Evolutionary conservation across 75 land plant species (phyloP).

Genomic region (Sequoia sempervirens): DNA sequence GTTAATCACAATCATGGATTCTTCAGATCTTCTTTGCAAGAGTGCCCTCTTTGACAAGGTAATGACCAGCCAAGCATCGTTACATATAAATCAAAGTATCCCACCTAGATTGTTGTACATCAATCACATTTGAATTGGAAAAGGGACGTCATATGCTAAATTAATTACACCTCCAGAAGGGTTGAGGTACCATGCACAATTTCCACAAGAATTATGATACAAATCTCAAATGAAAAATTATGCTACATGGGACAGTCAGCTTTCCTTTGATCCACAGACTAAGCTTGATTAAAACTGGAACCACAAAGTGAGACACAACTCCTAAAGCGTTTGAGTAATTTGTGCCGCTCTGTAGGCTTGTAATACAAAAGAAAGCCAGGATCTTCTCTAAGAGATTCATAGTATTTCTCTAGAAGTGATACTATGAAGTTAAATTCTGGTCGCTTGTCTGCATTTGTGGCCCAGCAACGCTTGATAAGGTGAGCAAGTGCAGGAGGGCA

Average conservation of each 20-base stretch:
- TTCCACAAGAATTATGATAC: slow-evolving; percentile 7
- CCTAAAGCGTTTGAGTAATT: slow-evolving; percentile 27
- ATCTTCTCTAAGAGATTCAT: slow-evolving; percentile 36
- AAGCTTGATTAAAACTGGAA: neutral
- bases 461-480: slow-evolving; percentile 73
- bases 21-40: neutral
- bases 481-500: slow-evolving; percentile 56
- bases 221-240: neutral
- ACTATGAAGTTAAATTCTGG: slow-evolving; percentile 71
- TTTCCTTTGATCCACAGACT: neutral
- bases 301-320: neutral
- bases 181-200: neutral
- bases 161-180: neutral
- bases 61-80: neutral
- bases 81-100: neutral
- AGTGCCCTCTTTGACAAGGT: neutral
- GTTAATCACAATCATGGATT: slow-evolving; percentile 1
- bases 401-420: slow-evolving; percentile 46
- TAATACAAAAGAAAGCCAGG: slow-evolving; percentile 44
- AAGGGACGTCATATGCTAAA: neutral
- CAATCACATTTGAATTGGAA: neutral
- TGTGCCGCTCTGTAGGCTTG: slow-evolving; percentile 22
- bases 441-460: slow-evolving; percentile 56
- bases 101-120: neutral
- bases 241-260: neutral